phyloP scores from a whole-genome alignment of 768 basidiomycete genomes.

The Leccinum boreale region DNA sequence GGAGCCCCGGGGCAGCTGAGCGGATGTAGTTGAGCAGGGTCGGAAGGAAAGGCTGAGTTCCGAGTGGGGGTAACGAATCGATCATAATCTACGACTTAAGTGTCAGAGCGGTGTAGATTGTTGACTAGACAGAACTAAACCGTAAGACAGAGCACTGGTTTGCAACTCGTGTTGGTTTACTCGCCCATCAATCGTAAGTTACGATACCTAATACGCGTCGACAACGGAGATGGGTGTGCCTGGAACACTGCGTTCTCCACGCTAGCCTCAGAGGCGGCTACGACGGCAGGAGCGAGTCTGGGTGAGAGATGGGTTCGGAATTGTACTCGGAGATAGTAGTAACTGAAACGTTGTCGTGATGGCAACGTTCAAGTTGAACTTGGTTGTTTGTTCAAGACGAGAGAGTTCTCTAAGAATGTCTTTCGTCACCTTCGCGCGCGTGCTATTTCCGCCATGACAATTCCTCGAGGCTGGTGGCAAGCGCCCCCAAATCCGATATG shows the following conservation, averaged over 20 bases:
- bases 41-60: constrained; percentile 48
- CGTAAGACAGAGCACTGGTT: constrained; percentile 18
- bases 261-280: neutral
- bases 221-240: neutral
- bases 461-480: constrained; percentile 31
- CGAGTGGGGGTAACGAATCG: constrained; percentile 35
- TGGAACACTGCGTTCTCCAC: neutral
- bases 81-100: constrained; percentile 8
- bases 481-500: neutral
- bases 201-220: neutral
- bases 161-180: constrained; percentile 7
- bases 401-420: neutral
- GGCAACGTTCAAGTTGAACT: neutral
- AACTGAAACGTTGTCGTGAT: neutral
- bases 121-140: neutral
- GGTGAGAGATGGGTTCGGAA: too few species aligned
- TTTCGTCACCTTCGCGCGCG: constrained; percentile 12
- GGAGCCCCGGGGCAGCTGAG: constrained; percentile 43
- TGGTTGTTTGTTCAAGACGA: neutral
- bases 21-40: constrained; percentile 47
- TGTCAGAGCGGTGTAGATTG: neutral
- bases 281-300: too few species aligned
- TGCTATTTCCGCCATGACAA: constrained; percentile 24
- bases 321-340: too few species aligned
- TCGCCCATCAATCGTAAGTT: neutral